Evolutionary conservation across 306 rosid genomes (phyloP), one percentile per base, ranked within the genome.

Genomic region (Pyrus betulifolia): DNA sequence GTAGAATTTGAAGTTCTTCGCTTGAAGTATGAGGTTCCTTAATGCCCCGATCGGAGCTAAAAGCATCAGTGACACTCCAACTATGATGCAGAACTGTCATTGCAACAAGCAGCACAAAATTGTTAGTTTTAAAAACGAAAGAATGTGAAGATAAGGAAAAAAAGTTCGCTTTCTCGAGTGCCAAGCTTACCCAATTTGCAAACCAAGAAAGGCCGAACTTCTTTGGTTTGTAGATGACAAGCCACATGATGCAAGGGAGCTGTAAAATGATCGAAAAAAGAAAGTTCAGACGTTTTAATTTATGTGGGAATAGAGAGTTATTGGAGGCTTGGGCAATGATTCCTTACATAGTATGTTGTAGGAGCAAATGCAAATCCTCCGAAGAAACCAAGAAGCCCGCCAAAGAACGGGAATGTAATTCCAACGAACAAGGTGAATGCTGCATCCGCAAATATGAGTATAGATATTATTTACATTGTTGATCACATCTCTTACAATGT

Each of bases 201-300:
- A 52, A 74, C 88, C 88, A 84, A 23, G 88, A 84, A 42, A 84
- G 42, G 74, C 85, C 28, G 6, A 46, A 84, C 10, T 63, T 81
- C 51, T 67, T 84, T 11, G 85, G 85, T 64, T 84, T 84, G 58
- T 23, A 64, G 58, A 81, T 67, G 59, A 66, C 27, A n/a, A 84
- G 85, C 87, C 87, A 84, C 69, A 84, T 81, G 42, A 84, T 74
- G 79, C 87, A 84, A 81, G 87, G 87, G 21, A 84, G 83, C 87
- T 84, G 82, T 80, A 81, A 71, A 12, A 31, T 6, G 44, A 14
- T 33, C 1, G 23, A 30, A 67, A n/a, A 2, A 40, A 40, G 21
- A 79, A 18, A 72, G 27, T 28, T 44, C 8, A n/a, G 9, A 30
- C 4, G 7, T 27, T 40, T 59, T 59, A 15, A n/a, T 15, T 31